Conservation (phyloP, 2,329 filamentous ascomycete genomes). For the Claviceps arundinis region DNA sequence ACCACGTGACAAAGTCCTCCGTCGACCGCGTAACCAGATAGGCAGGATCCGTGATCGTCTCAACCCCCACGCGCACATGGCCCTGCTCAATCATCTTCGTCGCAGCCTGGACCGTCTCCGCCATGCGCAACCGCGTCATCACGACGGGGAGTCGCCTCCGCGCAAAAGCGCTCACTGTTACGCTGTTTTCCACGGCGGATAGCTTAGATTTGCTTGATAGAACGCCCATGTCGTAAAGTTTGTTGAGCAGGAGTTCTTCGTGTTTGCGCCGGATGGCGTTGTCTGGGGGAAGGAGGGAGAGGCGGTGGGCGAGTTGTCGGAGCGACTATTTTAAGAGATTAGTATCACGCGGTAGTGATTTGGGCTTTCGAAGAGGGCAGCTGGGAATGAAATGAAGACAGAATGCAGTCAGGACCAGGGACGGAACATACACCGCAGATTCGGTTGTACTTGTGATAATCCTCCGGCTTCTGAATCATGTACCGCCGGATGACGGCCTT, state of each 20-base stretch:
- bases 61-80: slow-evolving; percentile 81
- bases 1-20: slow-evolving; percentile 96
- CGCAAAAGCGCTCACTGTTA: slow-evolving; percentile 83
- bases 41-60: slow-evolving; percentile 79
- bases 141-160: slow-evolving; percentile 73
- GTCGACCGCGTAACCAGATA: slow-evolving; percentile 79
- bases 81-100: slow-evolving; percentile 88
- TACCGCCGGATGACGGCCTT: slow-evolving; percentile 70
- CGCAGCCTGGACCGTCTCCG: slow-evolving; percentile 74
- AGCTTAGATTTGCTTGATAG: slow-evolving; percentile 64
- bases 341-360: background rate
- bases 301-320: slow-evolving; percentile 76
- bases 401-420: background rate
- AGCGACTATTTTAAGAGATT: slow-evolving; percentile 43
- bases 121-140: slow-evolving; percentile 85
- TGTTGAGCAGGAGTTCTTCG: slow-evolving; percentile 77
- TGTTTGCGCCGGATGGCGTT: slow-evolving; percentile 70
- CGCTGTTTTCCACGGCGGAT: slow-evolving; percentile 72
- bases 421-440: slow-evolving; percentile 49
- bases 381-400: background rate
- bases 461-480: slow-evolving; percentile 77
- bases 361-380: background rate
- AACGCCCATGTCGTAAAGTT: slow-evolving; percentile 86
- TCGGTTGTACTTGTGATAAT: slow-evolving; percentile 58
- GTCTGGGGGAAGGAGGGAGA: slow-evolving; percentile 68